A percentile compares a stretch with the other conserved stretches of the same genome.
Conservation (phyloP, 108 stramenopile species). For the Fragilaria crotonensis region DNA sequence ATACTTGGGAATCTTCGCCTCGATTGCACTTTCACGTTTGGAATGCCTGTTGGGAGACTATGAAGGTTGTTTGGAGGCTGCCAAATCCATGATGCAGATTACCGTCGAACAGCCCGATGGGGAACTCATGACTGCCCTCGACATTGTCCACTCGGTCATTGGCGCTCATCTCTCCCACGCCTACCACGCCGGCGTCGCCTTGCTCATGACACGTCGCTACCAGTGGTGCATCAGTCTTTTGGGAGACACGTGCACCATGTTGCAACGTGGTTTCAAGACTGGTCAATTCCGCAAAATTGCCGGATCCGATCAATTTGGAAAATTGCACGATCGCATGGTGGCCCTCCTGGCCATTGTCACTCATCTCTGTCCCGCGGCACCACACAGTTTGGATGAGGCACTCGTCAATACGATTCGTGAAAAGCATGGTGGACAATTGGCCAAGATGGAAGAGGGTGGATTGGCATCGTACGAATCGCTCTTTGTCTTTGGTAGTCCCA, state of each 20-base stretch:
- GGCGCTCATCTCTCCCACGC: conserved; percentile 79
- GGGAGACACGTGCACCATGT: conserved; percentile 64
- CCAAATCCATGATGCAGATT: conserved; percentile 54
- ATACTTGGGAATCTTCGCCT: conserved; percentile 89
- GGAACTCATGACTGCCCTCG: conserved; percentile 46
- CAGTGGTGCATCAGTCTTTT: conserved; percentile 80
- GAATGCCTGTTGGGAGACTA: conserved; percentile 97
- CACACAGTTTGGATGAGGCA: conserved; percentile 60
- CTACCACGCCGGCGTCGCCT: conserved; percentile 92
- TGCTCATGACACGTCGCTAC: conserved; percentile 92
- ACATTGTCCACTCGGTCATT: conserved; percentile 69
- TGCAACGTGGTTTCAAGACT: conserved; percentile 82
- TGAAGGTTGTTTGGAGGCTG: conserved; percentile 61
- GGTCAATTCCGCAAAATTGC: conserved; percentile 70
- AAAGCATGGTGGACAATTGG: conserved; percentile 78
- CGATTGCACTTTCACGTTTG: conserved; percentile 86
- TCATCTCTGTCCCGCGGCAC: conserved; percentile 54
- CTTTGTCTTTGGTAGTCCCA: conserved; percentile 85
- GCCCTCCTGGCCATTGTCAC: conserved; percentile 78
- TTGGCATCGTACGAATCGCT: conserved; percentile 86
- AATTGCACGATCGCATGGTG: conserved; percentile 84
- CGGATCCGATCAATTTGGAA: conserved; percentile 72
- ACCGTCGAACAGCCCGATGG: conserved; percentile 28
- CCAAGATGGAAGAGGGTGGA: conserved; percentile 80
- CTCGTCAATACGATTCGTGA: conserved; percentile 68